phyloP scores from a whole-genome alignment of 1,284 basidiomycete species.

The Kalmanozyma brasiliensis region DNA sequence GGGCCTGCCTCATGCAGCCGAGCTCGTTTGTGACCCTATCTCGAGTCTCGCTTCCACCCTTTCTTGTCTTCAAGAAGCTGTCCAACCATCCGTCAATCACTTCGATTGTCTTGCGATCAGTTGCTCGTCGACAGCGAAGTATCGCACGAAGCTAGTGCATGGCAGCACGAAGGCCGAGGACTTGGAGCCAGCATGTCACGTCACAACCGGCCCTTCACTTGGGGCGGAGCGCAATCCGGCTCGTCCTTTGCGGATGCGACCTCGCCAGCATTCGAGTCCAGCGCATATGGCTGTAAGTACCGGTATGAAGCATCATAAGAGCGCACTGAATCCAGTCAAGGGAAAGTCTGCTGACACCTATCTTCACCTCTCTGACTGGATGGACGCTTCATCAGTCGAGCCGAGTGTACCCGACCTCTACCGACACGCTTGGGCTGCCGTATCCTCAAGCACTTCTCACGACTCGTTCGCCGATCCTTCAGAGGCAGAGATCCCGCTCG shows the following conservation, averaged over 20 bases:
- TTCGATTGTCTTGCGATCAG: too few species aligned
- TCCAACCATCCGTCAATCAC: too few species aligned
- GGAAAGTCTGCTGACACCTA: neutral
- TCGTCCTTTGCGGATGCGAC: conserved; percentile 23
- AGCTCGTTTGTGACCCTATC: too few species aligned
- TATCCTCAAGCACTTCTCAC: neutral
- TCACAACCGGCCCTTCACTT: conserved; percentile 36
- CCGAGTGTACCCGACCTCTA: conserved; percentile 32
- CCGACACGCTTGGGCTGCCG: conserved; percentile 15
- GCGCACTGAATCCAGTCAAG: too few species aligned
- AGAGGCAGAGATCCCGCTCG: conserved; percentile 29
- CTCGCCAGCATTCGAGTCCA: conserved; percentile 22
- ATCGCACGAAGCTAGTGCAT: too few species aligned
- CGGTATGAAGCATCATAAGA: too few species aligned
- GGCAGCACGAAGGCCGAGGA: neutral
- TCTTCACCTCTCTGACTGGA: neutral
- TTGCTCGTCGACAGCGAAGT: too few species aligned
- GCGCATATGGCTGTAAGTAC: conserved; percentile 32
- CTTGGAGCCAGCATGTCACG: conserved; percentile 17
- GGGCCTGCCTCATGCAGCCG: neutral
- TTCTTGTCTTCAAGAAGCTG: too few species aligned
- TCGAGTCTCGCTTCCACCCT: too few species aligned
- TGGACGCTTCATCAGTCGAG: conserved; percentile 15
- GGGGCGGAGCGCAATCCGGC: conserved; percentile 35
- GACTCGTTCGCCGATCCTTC: conserved; percentile 9